phyloP scores from a whole-genome alignment of 1,139 yeast species.

The Geotrichum klebahnii region DNA sequence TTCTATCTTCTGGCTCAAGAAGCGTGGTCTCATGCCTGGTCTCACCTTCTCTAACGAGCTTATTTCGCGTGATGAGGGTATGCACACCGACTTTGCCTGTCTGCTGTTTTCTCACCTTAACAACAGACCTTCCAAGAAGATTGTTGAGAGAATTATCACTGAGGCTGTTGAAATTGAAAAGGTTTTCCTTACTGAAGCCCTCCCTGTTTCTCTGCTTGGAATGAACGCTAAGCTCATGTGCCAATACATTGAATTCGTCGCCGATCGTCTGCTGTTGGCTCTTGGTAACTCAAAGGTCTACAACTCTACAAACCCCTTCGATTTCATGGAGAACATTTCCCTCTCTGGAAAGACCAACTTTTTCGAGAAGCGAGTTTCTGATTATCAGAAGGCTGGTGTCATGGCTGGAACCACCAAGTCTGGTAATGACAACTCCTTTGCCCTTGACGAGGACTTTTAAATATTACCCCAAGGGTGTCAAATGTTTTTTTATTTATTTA shows the following conservation, averaged over 20 bases:
- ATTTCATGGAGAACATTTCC: slow-evolving; percentile 97
- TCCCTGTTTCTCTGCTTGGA: slow-evolving; percentile 87
- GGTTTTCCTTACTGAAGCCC: slow-evolving; percentile 88
- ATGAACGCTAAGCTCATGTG: slow-evolving; percentile 91
- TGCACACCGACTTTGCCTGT: slow-evolving; percentile 98
- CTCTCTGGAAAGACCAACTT: slow-evolving; percentile 97
- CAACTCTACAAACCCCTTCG: slow-evolving; percentile 91
- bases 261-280: slow-evolving; percentile 86
- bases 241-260: slow-evolving; percentile 95
- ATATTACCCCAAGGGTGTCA: not conserved
- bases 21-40: slow-evolving; percentile 98
- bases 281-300: slow-evolving; percentile 86
- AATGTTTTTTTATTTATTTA: slow-evolving; percentile 11
- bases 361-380: slow-evolving; percentile 98
- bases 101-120: slow-evolving; percentile 86
- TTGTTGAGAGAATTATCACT: slow-evolving; percentile 79
- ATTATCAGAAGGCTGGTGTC: slow-evolving; percentile 98
- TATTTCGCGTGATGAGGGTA: slow-evolving; percentile 96
- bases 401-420: slow-evolving; percentile 58
- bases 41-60: slow-evolving; percentile 93
- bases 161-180: slow-evolving; percentile 96
- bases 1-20: slow-evolving; percentile 95
- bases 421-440: slow-evolving; percentile 45
- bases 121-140: slow-evolving; percentile 75
- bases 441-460: slow-evolving; percentile 47